Evolutionary conservation across 2,329 filamentous ascomycete genomes (phyloP), one percentile per base, ranked within the genome.

Genomic region (Hawksworthiomyces lignivorus): DNA sequence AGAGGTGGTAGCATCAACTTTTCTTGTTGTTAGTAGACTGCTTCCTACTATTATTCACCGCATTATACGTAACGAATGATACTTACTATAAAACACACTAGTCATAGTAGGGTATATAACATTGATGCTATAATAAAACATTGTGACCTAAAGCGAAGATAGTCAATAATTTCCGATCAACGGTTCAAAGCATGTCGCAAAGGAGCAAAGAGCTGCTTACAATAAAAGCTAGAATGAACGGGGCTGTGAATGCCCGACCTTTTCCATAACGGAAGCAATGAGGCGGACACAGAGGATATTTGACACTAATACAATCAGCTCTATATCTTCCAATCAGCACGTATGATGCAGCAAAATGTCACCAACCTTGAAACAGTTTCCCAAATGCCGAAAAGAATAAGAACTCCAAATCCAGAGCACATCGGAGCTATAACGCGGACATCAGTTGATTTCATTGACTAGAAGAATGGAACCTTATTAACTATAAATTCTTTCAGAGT

Each of bases 21-120:
- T 69, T 45, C 67, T n/a, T n/a, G n/a, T n/a, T 64, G 0, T 58
- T 55, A 7, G 54, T 24, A 11, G n/a, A n/a, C n/a, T n/a, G n/a
- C n/a, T n/a, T n/a, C n/a, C n/a, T n/a, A n/a, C n/a, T n/a, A n/a
- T n/a, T n/a, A n/a, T n/a, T n/a, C n/a, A n/a, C n/a, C n/a, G n/a
- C n/a, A n/a, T n/a, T n/a, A n/a, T n/a, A n/a, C n/a, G n/a, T 27
- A 39, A 20, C 17, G 10, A 15, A 30, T 11, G 5, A 11, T 17
- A 14, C 28, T 21, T 15, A 41, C 32, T 21, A 14, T 39, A 43
- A n/a, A 43, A 56, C 7, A 33, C 33, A 9, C 26, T 18, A 28
- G 69, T 67, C 66, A 69, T 69, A n/a, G 63, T 66, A 0, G 67
- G 67, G 49, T 62, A 70, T 9, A 70, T 35, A 14, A 45, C 33